phyloP scores from a whole-genome alignment of 768 basidiomycete species.

The Lactarius quietus region DNA sequence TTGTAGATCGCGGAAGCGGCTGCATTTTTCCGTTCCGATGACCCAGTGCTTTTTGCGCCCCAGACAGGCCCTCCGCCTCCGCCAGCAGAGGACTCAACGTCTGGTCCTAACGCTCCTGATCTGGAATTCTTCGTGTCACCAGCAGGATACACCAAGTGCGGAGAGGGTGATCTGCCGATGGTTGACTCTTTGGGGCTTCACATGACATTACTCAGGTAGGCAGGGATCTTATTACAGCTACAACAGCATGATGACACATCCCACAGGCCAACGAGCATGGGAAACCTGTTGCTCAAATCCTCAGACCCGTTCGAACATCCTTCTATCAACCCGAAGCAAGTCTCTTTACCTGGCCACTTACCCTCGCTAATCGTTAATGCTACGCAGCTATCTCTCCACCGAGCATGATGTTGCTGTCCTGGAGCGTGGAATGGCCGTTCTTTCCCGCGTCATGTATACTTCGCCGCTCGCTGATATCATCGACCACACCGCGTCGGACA shows the following conservation, averaged over 20 bases:
- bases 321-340: conserved; percentile 44
- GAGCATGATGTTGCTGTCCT: conserved; percentile 40
- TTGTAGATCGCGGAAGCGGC: conserved; percentile 43
- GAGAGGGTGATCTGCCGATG: conserved; percentile 11
- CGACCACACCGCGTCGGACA: conserved; percentile 33
- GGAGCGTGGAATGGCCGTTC: conserved; percentile 40
- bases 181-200: conserved; percentile 31
- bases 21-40: conserved; percentile 50
- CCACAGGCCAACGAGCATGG: conserved; percentile 43
- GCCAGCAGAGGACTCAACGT: conserved; percentile 33
- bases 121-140: conserved; percentile 35
- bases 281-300: conserved; percentile 41
- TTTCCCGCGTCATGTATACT: conserved; percentile 38
- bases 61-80: conserved; percentile 1
- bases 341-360: neutral
- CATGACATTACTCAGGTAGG: conserved; percentile 33
- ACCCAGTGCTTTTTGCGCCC: conserved; percentile 44
- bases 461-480: conserved; percentile 39
- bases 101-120: conserved; percentile 36
- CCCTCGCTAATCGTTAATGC: conserved; percentile 9
- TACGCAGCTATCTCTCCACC: conserved; percentile 41
- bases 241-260: neutral
- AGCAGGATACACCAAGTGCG: conserved; percentile 28
- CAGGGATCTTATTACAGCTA: neutral
- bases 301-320: conserved; percentile 41